Base-by-base conservation (phyloP, 345 rosid genomes). In the Cardamine resedifolia region DNA sequence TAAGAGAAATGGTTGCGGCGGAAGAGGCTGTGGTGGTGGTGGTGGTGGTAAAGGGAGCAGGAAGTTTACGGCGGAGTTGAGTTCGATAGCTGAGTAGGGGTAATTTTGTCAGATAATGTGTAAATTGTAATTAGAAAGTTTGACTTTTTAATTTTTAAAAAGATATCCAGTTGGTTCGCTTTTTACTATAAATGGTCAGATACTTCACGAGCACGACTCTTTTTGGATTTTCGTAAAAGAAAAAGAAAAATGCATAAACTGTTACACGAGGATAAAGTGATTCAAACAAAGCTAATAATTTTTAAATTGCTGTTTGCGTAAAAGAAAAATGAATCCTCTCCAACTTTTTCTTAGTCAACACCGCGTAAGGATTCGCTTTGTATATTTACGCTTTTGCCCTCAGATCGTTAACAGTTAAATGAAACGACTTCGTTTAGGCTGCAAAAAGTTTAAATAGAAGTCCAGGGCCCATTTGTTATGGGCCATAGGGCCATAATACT, bases 21-120 rank as follows among this genome's bases (percentile, higher is more conserved):
- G 84, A 24, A 52, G 70, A 51, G 74, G 77, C 0, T 64, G 73
- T 20, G 43, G 83, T 66, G 69, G 73, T 47, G 41, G 56, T 58
- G 63, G 63, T 57, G 45, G 61, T 65, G 76, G 44, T 18, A 77
- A 73, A 33, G 82, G 85, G 33, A 61, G 78, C 75, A 76, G 81
- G 19, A 83, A 79, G 70, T 87, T 80, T 45, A 62, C 80, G 78
- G 90, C 78, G 21, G 81, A 83, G 80, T 75, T 94, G 83, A 79
- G 73, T 49, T 85, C 95, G 2, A 89, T 94, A 26, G 90, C 95
- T 0, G 96, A 92, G 81, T 87, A 85, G 78, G 74, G 80, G 64
- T 71, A 74, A 5, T 51, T 66, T 59, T 28, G 69, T 58, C 62
- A 66, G 45, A 58, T 0, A 49, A 38, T 23, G 24, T 77, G 30